These are phyloP conservation scores for Saccharum hybrid DNA, from an alignment of 202 grass and related monocot genomes.

Conservation along the genomic window DNA sequence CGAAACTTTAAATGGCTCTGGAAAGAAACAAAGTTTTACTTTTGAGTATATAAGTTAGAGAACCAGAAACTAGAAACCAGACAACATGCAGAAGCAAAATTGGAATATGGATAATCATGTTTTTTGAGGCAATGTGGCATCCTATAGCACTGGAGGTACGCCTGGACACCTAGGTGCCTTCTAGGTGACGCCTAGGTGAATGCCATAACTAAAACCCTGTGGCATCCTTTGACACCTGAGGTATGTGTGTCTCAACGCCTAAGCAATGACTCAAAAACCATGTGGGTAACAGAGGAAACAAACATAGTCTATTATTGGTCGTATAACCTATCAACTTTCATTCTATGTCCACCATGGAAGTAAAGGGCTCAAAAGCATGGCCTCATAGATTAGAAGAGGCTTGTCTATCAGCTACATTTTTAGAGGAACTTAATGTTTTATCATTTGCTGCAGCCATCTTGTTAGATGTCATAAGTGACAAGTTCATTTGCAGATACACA, in stretches of 20 bases:
- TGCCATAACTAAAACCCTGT: background rate
- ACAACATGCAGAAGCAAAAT: background rate
- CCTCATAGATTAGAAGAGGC: slow-evolving; percentile 1
- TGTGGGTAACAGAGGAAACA: background rate
- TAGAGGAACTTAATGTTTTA: background rate
- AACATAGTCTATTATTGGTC: background rate
- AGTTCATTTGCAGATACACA: slow-evolving; percentile 9
- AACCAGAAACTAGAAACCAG: background rate
- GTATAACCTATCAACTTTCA: background rate
- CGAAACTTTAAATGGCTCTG: background rate
- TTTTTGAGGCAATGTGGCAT: background rate
- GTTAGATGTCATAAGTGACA: background rate
- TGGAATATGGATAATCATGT: background rate
- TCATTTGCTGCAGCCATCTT: slow-evolving; percentile 8
- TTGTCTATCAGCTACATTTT: background rate
- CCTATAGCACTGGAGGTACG: background rate
- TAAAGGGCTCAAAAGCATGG: background rate
- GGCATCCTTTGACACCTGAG: background rate
- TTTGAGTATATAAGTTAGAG: background rate
- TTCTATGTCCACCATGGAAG: background rate
- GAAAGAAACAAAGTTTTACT: background rate
- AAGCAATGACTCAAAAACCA: background rate
- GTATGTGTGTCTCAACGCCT: background rate
- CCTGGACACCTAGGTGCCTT: background rate
- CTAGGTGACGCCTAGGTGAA: background rate